Base-by-base conservation (phyloP, 83 land plant genomes). In the Larix sibirica region DNA sequence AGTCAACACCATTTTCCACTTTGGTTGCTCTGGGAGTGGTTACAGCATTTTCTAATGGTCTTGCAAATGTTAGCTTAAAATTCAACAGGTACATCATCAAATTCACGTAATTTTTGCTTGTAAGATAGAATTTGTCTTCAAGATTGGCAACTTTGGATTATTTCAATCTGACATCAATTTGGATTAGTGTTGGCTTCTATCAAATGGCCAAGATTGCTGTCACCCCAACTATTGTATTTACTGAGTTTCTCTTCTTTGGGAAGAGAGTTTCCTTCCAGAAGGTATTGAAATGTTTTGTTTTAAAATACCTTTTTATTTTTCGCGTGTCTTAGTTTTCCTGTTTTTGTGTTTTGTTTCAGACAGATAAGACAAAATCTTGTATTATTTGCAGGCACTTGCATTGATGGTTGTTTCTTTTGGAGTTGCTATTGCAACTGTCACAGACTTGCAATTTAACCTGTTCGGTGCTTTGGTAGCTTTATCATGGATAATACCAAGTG, bases 401-500 rank as follows among this genome's bases (percentile, higher is more conserved):
- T 84, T 94, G 17, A 36, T 82, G 5, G 84, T 88, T 13, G 96
- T 94, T 36, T 92, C 95, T 12, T 13, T 89, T 20, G 96, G 96
- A 47, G 92, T 94, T 14, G 95, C 95, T 18, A 85, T 92, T 81
- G 95, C 96, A 26, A 92, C 96, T 4, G 93, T 94, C 8, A 90
- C 96, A 62, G 96, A 94, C 84, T 77, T 94, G 40, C 87, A 94
- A 66, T 92, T 94, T 81, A 87, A 92, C 62, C 58, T 94, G 2
- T 92, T 92, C 81, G 96, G 96, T 31, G 96, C 95, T 42, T 83
- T 85, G 21, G 81, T 94, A 28, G 95, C 96, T 0, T 4, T 92
- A 20, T 89, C 93, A 18, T 94, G 96, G 96, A 92, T 94, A 61
- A 79, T 92, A 58, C 96, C 96, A 47, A 94, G 96, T 83, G 95